A percentile compares a stretch with the other conserved stretches of the same genome.
Conservation (phyloP, 2,329 filamentous ascomycete species). For the Pochonia chlamydosporia region DNA sequence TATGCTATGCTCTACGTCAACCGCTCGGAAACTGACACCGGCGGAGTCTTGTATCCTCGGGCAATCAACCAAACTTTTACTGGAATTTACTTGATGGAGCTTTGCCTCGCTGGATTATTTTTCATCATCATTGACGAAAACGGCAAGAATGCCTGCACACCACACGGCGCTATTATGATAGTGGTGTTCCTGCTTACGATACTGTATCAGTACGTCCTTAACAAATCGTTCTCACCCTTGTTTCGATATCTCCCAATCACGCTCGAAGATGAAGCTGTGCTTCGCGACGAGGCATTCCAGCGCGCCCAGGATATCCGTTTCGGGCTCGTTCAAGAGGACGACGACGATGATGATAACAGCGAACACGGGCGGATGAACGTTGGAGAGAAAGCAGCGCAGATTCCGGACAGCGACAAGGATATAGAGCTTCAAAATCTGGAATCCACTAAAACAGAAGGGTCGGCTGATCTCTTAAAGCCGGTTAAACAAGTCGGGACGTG, state of each 20-base stretch:
- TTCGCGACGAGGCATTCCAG: slow-evolving; percentile 86
- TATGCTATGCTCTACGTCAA: slow-evolving; percentile 96
- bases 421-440: slow-evolving; percentile 36
- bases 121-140: slow-evolving; percentile 63
- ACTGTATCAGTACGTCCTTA: slow-evolving; percentile 75
- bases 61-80: slow-evolving; percentile 96
- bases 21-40: slow-evolving; percentile 83
- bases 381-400: slow-evolving; percentile 22
- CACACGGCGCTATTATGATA: slow-evolving; percentile 83
- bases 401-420: slow-evolving; percentile 29
- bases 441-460: slow-evolving; percentile 7
- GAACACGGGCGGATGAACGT: slow-evolving; percentile 25
- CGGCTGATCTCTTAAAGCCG: slow-evolving; percentile 33
- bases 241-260: slow-evolving; percentile 90
- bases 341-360: slow-evolving; percentile 41
- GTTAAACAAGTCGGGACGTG: slow-evolving; percentile 42
- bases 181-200: slow-evolving; percentile 64
- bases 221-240: slow-evolving; percentile 76
- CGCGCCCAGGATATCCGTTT: slow-evolving; percentile 68
- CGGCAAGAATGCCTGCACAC: slow-evolving; percentile 52
- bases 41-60: slow-evolving; percentile 82
- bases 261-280: slow-evolving; percentile 87
- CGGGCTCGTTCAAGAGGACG: slow-evolving; percentile 50
- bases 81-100: slow-evolving; percentile 89
- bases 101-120: slow-evolving; percentile 85